Evolutionary conservation across 2,329 filamentous ascomycete species (phyloP), one percentile per base, ranked within the genome.

Genomic region (Pyrenochaeta sp.): DNA sequence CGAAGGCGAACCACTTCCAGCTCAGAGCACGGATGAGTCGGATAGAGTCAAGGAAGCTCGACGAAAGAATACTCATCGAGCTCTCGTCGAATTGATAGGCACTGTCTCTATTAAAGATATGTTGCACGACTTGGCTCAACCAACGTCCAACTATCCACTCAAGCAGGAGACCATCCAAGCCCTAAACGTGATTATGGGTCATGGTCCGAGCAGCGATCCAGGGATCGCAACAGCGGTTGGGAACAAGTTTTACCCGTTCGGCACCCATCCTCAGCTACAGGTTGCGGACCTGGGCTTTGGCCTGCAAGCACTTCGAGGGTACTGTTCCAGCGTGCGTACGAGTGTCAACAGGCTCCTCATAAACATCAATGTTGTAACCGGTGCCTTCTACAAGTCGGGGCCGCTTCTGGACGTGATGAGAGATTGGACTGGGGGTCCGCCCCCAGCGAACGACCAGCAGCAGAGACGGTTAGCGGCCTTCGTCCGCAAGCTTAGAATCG

Each of bases 281-380:
- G 61, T 54, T 0, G 67, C 69, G 2, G 67, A 79, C 30, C 78
- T 90, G 1, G 81, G 80, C 2, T 77, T 71, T 10, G 86, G 86
- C 1, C 76, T 90, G 0, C 78, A 84, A 47, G 86, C 86, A 0
- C 72, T 88, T 3, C 81, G 87, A 42, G 88, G 88, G 0, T 90
- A 85, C 73, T 89, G 85, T 67, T 79, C 86, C 10, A 89, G 86
- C 66, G 84, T 87, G 30, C 84, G 88, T 5, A 82, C 85, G 1
- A 83, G 85, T 2, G 84, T 85, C 13, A 82, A 81, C 39, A 81
- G 86, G 3, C 76, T 90, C 4, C 69, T 90, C 0, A 72, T 90
- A 12, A 90, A 90, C 55, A 77, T 90, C 2, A 88, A 90, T 56
- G 86, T 89, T 27, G 85, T 85, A 8, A 84, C 84, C 44, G 80